Evolutionary conservation across 139 green algal species (phyloP), one percentile per base, ranked within the genome.

Genomic region (Micromonas commoda): DNA sequence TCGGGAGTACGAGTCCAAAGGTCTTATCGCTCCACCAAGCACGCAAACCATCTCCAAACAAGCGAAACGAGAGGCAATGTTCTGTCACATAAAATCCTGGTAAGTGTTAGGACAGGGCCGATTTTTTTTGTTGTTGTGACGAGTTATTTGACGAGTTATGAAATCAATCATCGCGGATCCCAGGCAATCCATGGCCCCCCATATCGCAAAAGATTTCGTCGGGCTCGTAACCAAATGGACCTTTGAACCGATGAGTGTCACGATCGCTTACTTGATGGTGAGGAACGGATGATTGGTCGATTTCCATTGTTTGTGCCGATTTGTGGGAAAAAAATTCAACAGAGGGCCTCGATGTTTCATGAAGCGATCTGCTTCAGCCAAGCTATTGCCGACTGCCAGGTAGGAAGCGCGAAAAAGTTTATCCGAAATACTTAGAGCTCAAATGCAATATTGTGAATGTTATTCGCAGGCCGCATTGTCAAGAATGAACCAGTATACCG

Each of bases 311-410:
- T n/a, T n/a, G n/a, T n/a, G n/a, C n/a, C n/a, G n/a, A n/a, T n/a
- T n/a, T n/a, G n/a, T n/a, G n/a, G n/a, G n/a, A n/a, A n/a, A n/a
- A n/a, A n/a, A n/a, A n/a, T n/a, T n/a, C n/a, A n/a, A n/a, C 68
- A 75, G 29, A 35, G 68, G 5, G 37, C 68, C 6, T 21, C 24
- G 21, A 75, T 75, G 68, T 61, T 38, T 61, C 21, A 39, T 23
- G 26, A 75, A n/a, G 68, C 68, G 37, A 64, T 37, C 20, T 75
- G 68, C 33, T 75, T 75, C 37, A 75, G 53, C 1, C 68, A 75
- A 63, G 35, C 68, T 35, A 38, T 38, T 24, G 23, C 38, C 23
- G 68, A 75, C 38, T 13, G 2, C 2, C 33, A 32, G 64, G 26
- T 39, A 23, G 32, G 4, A 71, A 4, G 2, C 13, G 26, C 5